These are phyloP conservation scores for Ciborinia camelliae DNA, from an alignment of 2,329 filamentous ascomycete species.

Conservation along the genomic window DNA sequence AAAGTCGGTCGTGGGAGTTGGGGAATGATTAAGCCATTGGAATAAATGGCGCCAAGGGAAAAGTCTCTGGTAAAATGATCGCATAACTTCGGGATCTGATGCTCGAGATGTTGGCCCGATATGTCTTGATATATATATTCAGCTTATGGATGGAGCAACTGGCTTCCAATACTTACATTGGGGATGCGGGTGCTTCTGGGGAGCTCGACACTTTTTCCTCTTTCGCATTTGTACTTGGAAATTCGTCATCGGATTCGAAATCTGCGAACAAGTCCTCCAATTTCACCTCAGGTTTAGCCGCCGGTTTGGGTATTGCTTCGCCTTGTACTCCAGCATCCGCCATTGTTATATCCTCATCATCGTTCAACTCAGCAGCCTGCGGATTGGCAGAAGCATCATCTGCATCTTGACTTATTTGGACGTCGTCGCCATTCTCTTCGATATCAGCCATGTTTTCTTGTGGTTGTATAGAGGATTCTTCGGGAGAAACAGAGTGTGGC, in stretches of 20 bases:
- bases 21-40: constrained; percentile 96
- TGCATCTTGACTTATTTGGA: constrained; percentile 16
- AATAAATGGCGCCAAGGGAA: constrained; percentile 95
- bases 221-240: constrained; percentile 46
- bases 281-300: constrained; percentile 41
- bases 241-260: constrained; percentile 59
- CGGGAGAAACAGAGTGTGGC: constrained; percentile 45
- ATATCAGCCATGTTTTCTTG: constrained; percentile 39
- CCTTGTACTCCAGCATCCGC: constrained; percentile 25
- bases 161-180: constrained; percentile 40
- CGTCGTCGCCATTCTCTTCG: constrained; percentile 35
- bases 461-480: constrained; percentile 36
- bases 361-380: constrained; percentile 20
- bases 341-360: constrained; percentile 33
- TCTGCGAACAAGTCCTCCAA: constrained; percentile 59
- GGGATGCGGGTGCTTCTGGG: constrained; percentile 43
- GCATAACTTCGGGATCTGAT: constrained; percentile 80
- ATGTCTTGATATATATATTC: constrained; percentile 34
- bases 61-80: constrained; percentile 90
- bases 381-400: constrained; percentile 17
- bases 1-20: constrained; percentile 82
- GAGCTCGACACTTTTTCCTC: constrained; percentile 45
- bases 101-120: constrained; percentile 43
- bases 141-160: background rate
- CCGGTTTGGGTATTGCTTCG: constrained; percentile 15